These are phyloP conservation scores for Talaromyces adpressus DNA, from an alignment of 495 filamentous ascomycete species.

Conservation along the genomic window DNA sequence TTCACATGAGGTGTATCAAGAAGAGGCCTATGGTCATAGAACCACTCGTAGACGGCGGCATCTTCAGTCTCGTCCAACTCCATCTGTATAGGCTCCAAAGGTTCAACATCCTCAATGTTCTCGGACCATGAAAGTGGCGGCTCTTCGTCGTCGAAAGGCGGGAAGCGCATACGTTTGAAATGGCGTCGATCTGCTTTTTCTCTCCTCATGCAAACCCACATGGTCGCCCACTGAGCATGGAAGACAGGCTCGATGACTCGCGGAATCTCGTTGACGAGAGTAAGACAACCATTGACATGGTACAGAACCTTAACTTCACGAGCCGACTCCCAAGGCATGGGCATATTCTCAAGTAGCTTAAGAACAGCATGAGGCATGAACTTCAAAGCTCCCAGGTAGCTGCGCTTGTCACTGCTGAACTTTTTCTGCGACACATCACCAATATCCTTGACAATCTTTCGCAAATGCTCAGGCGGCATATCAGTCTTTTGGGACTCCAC, in stretches of 20 bases:
- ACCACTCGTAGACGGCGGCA: constrained; percentile 85
- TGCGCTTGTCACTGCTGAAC: constrained; percentile 97
- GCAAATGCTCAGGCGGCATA: constrained; percentile 96
- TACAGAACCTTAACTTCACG: constrained; percentile 97
- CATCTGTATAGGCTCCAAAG: constrained; percentile 97
- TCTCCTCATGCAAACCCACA: constrained; percentile 98
- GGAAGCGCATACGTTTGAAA: constrained; percentile 99
- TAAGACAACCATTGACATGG: constrained; percentile 96
- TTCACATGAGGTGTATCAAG: constrained; percentile 91
- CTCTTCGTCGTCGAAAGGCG: constrained; percentile 98
- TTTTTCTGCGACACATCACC: constrained; percentile 99
- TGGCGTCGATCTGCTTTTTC: constrained; percentile 95
- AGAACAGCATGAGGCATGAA: constrained; percentile 99
- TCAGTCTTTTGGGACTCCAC: constrained; percentile 98
- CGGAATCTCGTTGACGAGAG: constrained; percentile 93
- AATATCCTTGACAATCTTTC: constrained; percentile 97
- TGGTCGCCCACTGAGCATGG: constrained; percentile 97
- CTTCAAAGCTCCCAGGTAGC: constrained; percentile 94
- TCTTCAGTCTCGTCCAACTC: constrained; percentile 97
- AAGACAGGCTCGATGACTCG: constrained; percentile 98
- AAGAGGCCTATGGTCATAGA: constrained; percentile 92
- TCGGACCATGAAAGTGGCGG: constrained; percentile 96
- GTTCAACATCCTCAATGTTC: constrained; percentile 98
- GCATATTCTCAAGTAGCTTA: constrained; percentile 99
- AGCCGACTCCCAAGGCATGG: constrained; percentile 98